Evolutionary conservation across 2,329 filamentous ascomycete genomes (phyloP).

Genomic region (Hypoxylon sp.): DNA sequence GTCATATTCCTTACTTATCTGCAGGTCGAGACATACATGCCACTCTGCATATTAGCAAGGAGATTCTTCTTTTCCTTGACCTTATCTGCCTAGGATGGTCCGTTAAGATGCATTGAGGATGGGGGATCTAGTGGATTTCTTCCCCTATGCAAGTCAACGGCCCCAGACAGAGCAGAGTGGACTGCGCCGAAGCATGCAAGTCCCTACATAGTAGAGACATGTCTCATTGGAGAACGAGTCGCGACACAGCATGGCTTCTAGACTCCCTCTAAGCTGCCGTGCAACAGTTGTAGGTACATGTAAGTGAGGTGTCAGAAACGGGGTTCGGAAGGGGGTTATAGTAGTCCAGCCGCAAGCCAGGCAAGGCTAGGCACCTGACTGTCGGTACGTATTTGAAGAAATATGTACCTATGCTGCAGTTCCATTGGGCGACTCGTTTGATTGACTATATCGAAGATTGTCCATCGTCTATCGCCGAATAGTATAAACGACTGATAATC

Average conservation of each 20-base stretch:
- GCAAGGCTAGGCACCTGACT: conserved; percentile 11
- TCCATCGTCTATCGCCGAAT: background rate
- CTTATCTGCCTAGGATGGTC: too few relatives aligned
- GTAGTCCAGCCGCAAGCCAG: conserved; percentile 17
- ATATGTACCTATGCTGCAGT: too few relatives aligned
- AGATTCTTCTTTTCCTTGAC: conserved; percentile 19
- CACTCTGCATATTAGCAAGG: conserved; percentile 24
- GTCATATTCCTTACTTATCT: conserved; percentile 27
- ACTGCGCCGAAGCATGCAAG: background rate
- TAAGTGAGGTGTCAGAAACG: conserved; percentile 1
- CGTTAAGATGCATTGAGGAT: conserved; percentile 8
- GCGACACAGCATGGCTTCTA: conserved; percentile 18
- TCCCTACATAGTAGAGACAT: too few relatives aligned
- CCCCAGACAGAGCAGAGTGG: conserved; percentile 6
- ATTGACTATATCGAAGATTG: conserved; percentile 18
- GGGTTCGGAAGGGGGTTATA: background rate
- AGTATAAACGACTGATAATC: background rate
- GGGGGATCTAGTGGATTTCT: background rate
- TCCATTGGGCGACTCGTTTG: conserved; percentile 13
- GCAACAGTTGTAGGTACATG: conserved; percentile 1
- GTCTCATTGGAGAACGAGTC: conserved; percentile 16
- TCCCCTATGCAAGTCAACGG: conserved; percentile 1
- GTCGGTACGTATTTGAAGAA: too few relatives aligned
- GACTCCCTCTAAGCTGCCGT: conserved; percentile 14
- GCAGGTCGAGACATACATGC: conserved; percentile 23